Evolutionary conservation across 1,284 basidiomycete species (phyloP), one percentile per base, ranked within the genome.

Genomic region (Fomitopsis pinicola): DNA sequence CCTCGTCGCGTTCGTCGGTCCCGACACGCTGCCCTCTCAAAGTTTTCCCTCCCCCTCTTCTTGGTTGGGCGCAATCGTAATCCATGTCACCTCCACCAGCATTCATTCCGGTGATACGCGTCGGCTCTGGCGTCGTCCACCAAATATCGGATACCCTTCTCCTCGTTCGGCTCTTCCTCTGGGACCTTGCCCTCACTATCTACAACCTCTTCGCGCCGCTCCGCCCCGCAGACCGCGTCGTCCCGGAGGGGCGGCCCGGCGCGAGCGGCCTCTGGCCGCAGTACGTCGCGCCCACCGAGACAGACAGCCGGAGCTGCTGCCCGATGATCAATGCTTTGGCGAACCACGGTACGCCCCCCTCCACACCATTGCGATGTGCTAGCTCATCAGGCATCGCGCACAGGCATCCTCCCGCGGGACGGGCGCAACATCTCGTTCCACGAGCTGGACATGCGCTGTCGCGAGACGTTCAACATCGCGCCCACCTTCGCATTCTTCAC

Each of bases 271-370:
- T 80, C 57, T 92, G 90, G 90, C 89, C 90, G 0, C 81, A 85
- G 65, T 91, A 79, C 67, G 72, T 78, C 1, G 71, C 85, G 3
- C 82, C 88, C 0, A 74, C 72, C 63, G 78, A 83, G 22, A 82
- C 80, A 0, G 89, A 91, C 65, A 90, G 88, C 66, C 78, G 89
- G 6, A 83, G 82, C 65, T 80, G 83, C 5, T 92, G 89, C 66
- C 89, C 89, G 2, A 86, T 81, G 3, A 71, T 92, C 63, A 92
- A 92, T 66, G 86, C 88, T 0, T 77, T 92, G 81, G 87, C 88
- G 6, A 89, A 90, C 71, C 88, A 89, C 61, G 89, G 88, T 88
- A 62, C 45, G 45, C 35, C 42, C 30, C 30, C 30, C 30, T 33
- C 30, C 5, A 33, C 2, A 52, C 7, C 26, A 55, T 15, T 26